phyloP scores from a whole-genome alignment of 495 filamentous ascomycete species.

The Staphylotrichum tortipilum region DNA sequence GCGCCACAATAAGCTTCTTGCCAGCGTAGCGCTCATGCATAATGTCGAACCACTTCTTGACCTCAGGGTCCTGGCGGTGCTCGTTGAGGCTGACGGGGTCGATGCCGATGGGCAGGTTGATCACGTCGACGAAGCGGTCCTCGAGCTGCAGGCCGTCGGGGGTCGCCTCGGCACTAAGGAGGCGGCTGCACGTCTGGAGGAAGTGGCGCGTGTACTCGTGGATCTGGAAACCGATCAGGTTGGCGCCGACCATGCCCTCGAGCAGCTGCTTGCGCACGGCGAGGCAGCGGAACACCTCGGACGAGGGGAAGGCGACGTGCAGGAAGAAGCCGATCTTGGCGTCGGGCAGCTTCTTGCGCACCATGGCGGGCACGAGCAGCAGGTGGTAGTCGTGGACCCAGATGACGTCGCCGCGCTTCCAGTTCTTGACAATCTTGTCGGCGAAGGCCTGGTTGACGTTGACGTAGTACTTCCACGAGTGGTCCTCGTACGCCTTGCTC shows the following conservation, averaged over 20 bases:
- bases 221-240: slow-evolving; percentile 86
- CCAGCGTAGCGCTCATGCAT: slow-evolving; percentile 72
- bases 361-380: slow-evolving; percentile 82
- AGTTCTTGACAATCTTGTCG: slow-evolving; percentile 77
- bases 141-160: slow-evolving; percentile 83
- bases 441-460: slow-evolving; percentile 86
- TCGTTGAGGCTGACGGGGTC: slow-evolving; percentile 66
- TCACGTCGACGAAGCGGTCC: slow-evolving; percentile 81
- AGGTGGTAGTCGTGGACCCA: slow-evolving; percentile 96
- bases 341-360: slow-evolving; percentile 76
- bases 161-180: slow-evolving; percentile 78
- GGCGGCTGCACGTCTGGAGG: slow-evolving; percentile 82
- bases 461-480: slow-evolving; percentile 90
- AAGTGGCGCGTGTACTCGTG: slow-evolving; percentile 89
- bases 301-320: slow-evolving; percentile 90
- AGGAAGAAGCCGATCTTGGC: slow-evolving; percentile 93
- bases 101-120: slow-evolving; percentile 68
- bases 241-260: slow-evolving; percentile 83
- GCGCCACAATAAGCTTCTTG: slow-evolving; percentile 81
- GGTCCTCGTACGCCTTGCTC: slow-evolving; percentile 93
- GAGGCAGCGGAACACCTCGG: slow-evolving; percentile 86
- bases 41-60: slow-evolving; percentile 65
- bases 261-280: slow-evolving; percentile 75
- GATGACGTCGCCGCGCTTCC: slow-evolving; percentile 82
- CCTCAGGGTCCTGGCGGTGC: slow-evolving; percentile 63